Base-by-base conservation (phyloP, 192 early-diverging fungal genomes). In the Backusella sp. region DNA sequence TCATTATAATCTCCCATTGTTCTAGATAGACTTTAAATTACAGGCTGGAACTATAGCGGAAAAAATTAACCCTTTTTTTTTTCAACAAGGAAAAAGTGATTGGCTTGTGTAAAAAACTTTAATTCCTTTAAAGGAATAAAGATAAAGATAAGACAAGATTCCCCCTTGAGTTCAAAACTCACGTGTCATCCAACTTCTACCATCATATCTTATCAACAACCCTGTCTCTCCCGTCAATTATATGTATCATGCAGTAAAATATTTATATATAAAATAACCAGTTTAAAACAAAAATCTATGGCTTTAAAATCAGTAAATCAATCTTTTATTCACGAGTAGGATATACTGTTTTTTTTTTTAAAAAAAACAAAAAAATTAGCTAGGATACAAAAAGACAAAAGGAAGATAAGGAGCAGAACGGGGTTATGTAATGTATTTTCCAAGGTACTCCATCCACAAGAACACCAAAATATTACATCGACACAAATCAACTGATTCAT, bases 131-230 rank as follows among this genome's bases (percentile, higher is more conserved):
- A 62, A 62, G 56, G 56, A 62, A 62, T 62, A 62, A 28, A 62
- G 56, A 62, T 26, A 62, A 28, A 62, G 56, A 62, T 62, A 62
- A 62, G 56, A 62, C 56, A 62, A 62, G 21, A 62, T 23, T 28
- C 9, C 3, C 3, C 12, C 56, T 26, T 62, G 56, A 62, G 26
- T 23, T 62, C 56, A 3, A 28, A 28, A 62, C 56, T 62, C 56
- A 62, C 56, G 56, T 62, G 56, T 28, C 11, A 28, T 62, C 56
- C 9, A 62, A 62, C 23, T 28, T 62, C 9, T 28, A 28, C 56
- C 3, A 62, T 62, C 56, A 62, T 62, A 62, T 62, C 56, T 62
- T 62, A 62, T 62, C 56, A 62, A 62, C 56, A 62, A 62, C 56
- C 56, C 56, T 62, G 56, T 62, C 56, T 62, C 11, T 62, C 12